phyloP scores from a whole-genome alignment of 768 basidiomycete species.

The Collybia sp. region DNA sequence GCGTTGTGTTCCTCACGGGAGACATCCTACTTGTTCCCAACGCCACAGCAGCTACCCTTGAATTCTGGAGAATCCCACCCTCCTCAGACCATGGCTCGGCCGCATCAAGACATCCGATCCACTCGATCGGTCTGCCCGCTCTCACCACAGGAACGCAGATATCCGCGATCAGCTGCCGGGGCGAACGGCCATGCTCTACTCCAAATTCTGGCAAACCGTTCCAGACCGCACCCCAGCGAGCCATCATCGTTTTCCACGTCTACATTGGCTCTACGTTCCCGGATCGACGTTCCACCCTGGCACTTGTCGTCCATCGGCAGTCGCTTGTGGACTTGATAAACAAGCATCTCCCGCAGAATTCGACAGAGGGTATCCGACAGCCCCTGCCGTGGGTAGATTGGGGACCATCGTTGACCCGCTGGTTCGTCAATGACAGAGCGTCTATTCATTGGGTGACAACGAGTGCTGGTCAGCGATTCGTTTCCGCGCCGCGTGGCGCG shows the following conservation, averaged over 20 bases:
- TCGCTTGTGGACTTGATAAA: no score
- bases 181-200: conserved; percentile 21
- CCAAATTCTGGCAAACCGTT: conserved; percentile 16
- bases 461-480: conserved; percentile 27
- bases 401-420: conserved; percentile 27
- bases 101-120: conserved; percentile 13
- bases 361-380: neutral
- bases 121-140: conserved; percentile 22
- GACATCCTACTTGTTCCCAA: no score
- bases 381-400: conserved; percentile 22
- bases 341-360: conserved; percentile 9
- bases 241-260: no score
- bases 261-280: conserved; percentile 7
- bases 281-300: conserved; percentile 14
- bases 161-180: conserved; percentile 26
- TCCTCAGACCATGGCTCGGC: conserved; percentile 9
- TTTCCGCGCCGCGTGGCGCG: conserved; percentile 13
- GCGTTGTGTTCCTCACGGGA: no score
- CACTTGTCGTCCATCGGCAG: conserved; percentile 31
- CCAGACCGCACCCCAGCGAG: conserved; percentile 15
- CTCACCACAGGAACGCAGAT: conserved; percentile 18
- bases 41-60: no score
- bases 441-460: conserved; percentile 34
- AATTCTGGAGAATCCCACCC: no score
- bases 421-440: conserved; percentile 22